Evolutionary conservation across 169 alveolate species (phyloP), one percentile per base, ranked within the genome.

Genomic region (Plasmodium sp.): DNA sequence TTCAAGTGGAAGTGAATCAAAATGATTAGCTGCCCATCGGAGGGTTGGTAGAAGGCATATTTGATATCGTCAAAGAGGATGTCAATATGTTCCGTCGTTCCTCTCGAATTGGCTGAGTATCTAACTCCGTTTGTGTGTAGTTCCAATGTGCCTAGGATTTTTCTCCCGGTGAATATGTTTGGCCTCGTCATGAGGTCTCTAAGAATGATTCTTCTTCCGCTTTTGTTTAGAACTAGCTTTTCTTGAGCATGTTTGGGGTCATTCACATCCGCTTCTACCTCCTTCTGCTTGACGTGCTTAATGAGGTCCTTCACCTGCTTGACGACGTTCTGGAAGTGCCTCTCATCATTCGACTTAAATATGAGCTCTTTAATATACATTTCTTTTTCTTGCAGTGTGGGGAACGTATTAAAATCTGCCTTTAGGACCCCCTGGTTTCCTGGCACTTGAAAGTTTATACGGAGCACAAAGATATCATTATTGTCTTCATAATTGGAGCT

Each of bases 41-140:
- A 98, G 1, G 99, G 99, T 96, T 99, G 99, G 96, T 98, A 98
- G 84, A 99, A 98, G 2, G 99, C 99, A 92, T 99, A 99, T 62
- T 98, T 98, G 43, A 99, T 98, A 91, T 99, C 99, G 22, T 98
- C 92, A 93, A 98, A 99, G 45, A 98, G 96, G 36, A 99, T 98
- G 88, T 99, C 99, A 4, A 99, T 97, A 62, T 94, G 91, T 74
- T 98, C 99, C 43, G 96, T 96, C 1, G 96, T 86, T 56, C 96
- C 98, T 9, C 97, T 41, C 5, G 98, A 92, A 84, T 96, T 95
- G 16, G 96, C 98, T 54, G 96, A 74, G 95, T 96, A 96, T 94
- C 99, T 96, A 71, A 99, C 93, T 3, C 99, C 99, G 93, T 99
- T 99, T 79, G 97, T 96, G 93, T 99, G 99, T 5, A 99, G 99